Evolutionary conservation across 495 filamentous ascomycete species (phyloP).

Genomic region (Talaromyces wortmannii): DNA sequence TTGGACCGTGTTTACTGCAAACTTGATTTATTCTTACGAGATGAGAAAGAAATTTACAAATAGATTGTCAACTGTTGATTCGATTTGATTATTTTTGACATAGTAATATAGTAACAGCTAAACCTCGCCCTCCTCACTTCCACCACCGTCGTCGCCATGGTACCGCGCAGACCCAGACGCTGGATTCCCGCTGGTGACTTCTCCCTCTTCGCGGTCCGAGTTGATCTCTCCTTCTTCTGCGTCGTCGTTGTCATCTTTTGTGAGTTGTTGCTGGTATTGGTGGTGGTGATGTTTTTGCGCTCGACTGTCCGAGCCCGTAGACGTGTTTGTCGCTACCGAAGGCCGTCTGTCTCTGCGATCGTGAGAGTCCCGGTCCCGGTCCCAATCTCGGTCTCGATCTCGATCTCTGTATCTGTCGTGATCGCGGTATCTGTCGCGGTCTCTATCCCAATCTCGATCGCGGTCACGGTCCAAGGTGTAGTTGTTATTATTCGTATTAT

Average conservation of each 20-base stretch:
- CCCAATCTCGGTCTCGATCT: slow-evolving; percentile 1
- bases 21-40: no score
- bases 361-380: not conserved
- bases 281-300: not conserved
- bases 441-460: slow-evolving; percentile 2
- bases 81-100: not conserved
- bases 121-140: slow-evolving; percentile 40
- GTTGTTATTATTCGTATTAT: not conserved
- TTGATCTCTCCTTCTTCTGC: slow-evolving; percentile 7
- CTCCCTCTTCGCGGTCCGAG: slow-evolving; percentile 5
- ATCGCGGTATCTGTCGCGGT: not conserved
- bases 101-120: slow-evolving; percentile 5
- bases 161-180: not conserved
- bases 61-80: no score
- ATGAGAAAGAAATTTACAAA: no score
- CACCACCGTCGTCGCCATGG: slow-evolving; percentile 6
- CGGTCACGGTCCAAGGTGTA: not conserved
- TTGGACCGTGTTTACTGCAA: no score
- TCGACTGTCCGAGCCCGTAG: not conserved
- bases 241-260: not conserved
- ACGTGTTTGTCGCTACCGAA: not conserved
- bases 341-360: not conserved
- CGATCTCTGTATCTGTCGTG: slow-evolving; percentile 2
- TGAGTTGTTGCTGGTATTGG: not conserved
- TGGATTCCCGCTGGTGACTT: not conserved